Percentiles rank a stretch among this genome's conserved stretches.
These are phyloP conservation scores for Aegilops longissima DNA, from an alignment of 176 grass and related monocot genomes.

Conservation along the genomic window DNA sequence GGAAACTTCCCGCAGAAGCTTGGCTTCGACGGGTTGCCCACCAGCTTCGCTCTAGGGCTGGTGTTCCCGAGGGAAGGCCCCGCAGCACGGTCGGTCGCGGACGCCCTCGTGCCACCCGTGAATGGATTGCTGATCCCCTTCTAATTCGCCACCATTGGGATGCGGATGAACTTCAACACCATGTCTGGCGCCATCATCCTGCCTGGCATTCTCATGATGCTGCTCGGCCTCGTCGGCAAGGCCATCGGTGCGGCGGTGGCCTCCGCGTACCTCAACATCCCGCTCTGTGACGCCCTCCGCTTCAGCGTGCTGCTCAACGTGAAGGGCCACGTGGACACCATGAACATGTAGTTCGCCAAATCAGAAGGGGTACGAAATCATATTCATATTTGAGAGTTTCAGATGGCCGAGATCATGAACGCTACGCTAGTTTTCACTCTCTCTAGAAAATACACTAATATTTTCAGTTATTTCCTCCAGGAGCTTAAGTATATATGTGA, in stretches of 20 bases:
- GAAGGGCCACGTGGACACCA: conserved; percentile 55
- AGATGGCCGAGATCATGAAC: no score
- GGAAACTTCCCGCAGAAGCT: conserved; percentile 28
- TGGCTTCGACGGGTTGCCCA: conserved; percentile 47
- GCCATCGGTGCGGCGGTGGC: conserved; percentile 33
- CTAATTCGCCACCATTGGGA: conserved; percentile 56
- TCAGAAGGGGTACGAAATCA: conserved; percentile 29
- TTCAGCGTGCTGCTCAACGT: conserved; percentile 49
- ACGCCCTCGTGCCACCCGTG: background rate
- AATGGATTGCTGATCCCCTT: conserved; percentile 37
- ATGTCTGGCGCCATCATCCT: conserved; percentile 55
- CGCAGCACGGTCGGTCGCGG: conserved; percentile 26
- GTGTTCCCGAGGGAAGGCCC: conserved; percentile 49
- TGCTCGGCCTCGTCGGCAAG: conserved; percentile 41
- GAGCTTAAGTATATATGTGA: no score
- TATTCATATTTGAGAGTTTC: no score
- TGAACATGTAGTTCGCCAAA: conserved; percentile 60
- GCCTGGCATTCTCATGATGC: conserved; percentile 32
- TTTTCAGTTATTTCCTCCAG: no score
- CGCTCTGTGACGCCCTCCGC: conserved; percentile 40
- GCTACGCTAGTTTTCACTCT: no score
- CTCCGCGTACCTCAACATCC: conserved; percentile 37
- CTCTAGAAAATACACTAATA: no score
- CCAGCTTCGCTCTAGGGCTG: conserved; percentile 36
- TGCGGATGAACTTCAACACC: conserved; percentile 45